Evolutionary conservation across 208 protist genomes (phyloP), one percentile per base, ranked within the genome.

Genomic region (Trypanosoma cruzi): DNA sequence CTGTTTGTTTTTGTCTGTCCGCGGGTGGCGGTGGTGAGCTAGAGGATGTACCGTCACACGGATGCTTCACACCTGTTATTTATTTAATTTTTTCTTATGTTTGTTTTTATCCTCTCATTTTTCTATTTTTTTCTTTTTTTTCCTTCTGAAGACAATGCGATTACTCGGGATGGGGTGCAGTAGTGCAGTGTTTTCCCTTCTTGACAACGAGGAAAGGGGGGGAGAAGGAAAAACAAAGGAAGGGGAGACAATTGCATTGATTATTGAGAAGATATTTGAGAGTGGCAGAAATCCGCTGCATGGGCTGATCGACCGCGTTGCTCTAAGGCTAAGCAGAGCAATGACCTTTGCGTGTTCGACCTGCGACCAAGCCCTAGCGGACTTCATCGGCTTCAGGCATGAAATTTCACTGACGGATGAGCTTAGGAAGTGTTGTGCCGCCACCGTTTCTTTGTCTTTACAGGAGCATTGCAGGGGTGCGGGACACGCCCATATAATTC

Each of bases 171-270:
- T 34, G 6, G 70, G 70, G 32, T 18, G 60, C 6, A 68, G 70
- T 48, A 75, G 70, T 55, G 55, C 50, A 50, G 70, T 75, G 1
- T 69, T 69, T n/a, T 34, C 70, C 3, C 54, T 75, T 14, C 55
- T 62, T 1, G 61, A 66, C 16, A 62, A 75, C 18, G 68, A 60
- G 32, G 42, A 24, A 18, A 34, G 50, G n/a, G 40, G 31, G 7
- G 22, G 36, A 31, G 44, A 26, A n/a, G 22, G 20, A 0, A 32
- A 14, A 60, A 26, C n/a, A 5, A 18, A 60, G 18, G 28, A 18
- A 20, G 11, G 3, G 34, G 13, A 29, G 58, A 20, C 4, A 20
- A 22, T 49, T 22, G 20, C 44, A n/a, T 49, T 13, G 20, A 2
- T 49, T 13, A 13, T 20, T 13, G 16, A 22, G 20, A 4, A 49